These are phyloP conservation scores for Zygoascus ofunaensis DNA, from an alignment of 805 yeast species.

Conservation along the genomic window DNA sequence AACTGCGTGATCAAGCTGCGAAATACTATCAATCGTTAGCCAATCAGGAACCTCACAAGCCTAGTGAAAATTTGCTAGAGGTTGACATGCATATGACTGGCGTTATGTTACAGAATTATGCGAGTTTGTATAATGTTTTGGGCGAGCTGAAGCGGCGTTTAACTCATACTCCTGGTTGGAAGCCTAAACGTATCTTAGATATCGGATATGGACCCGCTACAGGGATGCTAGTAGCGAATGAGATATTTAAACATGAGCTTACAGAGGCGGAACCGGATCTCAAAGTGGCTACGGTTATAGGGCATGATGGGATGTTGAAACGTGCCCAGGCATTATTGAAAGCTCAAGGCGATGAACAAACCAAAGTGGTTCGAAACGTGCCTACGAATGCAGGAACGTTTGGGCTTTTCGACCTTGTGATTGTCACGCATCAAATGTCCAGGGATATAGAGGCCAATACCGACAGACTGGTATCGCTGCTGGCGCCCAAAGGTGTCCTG, in stretches of 20 bases:
- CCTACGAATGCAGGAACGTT: not conserved
- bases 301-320: conserved; percentile 63
- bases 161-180: conserved; percentile 42
- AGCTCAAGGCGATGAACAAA: conserved; percentile 39
- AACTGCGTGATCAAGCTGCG: conserved; percentile 55
- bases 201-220: conserved; percentile 88
- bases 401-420: conserved; percentile 59
- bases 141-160: conserved; percentile 54
- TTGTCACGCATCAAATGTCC: conserved; percentile 71
- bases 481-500: conserved; percentile 72
- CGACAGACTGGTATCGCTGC: conserved; percentile 46
- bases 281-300: conserved; percentile 66
- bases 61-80: conserved; percentile 27
- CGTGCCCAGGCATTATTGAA: conserved; percentile 71
- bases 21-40: conserved; percentile 42
- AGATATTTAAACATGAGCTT: conserved; percentile 53
- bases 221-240: conserved; percentile 82
- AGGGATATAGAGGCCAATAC: conserved; percentile 59
- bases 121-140: conserved; percentile 55
- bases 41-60: conserved; percentile 35
- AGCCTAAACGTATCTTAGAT: conserved; percentile 62
- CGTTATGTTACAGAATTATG: conserved; percentile 72
- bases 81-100: conserved; percentile 78
- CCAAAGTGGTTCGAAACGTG: not conserved
- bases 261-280: conserved; percentile 34